phyloP scores from a whole-genome alignment of 768 basidiomycete species.

The Tremella fuciformis region DNA sequence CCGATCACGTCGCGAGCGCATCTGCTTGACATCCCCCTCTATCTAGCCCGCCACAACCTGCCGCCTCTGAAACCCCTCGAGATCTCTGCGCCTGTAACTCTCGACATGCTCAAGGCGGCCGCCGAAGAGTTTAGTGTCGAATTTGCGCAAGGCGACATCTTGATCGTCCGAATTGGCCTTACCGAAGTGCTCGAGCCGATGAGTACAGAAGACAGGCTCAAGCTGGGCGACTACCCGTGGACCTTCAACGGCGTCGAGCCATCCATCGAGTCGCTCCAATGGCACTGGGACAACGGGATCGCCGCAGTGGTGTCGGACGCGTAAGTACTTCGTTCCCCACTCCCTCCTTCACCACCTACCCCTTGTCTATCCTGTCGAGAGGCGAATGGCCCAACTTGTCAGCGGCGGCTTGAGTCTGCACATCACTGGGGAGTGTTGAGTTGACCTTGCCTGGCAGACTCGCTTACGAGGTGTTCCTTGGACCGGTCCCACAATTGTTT shows the following conservation, averaged over 20 bases:
- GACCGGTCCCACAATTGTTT: too few species aligned
- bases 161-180: conserved; percentile 27
- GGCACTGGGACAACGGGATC: conserved; percentile 11
- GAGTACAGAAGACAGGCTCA: conserved; percentile 11
- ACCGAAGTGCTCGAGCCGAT: conserved; percentile 22
- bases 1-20: conserved; percentile 35
- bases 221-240: neutral
- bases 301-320: conserved; percentile 2
- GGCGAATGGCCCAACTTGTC: too few species aligned
- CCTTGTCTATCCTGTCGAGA: too few species aligned
- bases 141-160: conserved; percentile 27
- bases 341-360: too few species aligned
- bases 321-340: too few species aligned
- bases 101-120: conserved; percentile 16
- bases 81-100: conserved; percentile 13
- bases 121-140: conserved; percentile 8
- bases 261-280: neutral
- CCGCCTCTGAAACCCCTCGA: conserved; percentile 14
- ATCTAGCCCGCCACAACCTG: conserved; percentile 15
- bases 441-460: too few species aligned
- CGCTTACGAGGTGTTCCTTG: too few species aligned
- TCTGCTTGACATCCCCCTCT: conserved; percentile 28
- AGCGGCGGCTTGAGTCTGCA: too few species aligned
- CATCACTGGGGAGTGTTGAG: too few species aligned
- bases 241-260: too few species aligned